These are phyloP conservation scores for Beauveria sp. DNA, from an alignment of 2,329 filamentous ascomycete genomes.

Conservation along the genomic window DNA sequence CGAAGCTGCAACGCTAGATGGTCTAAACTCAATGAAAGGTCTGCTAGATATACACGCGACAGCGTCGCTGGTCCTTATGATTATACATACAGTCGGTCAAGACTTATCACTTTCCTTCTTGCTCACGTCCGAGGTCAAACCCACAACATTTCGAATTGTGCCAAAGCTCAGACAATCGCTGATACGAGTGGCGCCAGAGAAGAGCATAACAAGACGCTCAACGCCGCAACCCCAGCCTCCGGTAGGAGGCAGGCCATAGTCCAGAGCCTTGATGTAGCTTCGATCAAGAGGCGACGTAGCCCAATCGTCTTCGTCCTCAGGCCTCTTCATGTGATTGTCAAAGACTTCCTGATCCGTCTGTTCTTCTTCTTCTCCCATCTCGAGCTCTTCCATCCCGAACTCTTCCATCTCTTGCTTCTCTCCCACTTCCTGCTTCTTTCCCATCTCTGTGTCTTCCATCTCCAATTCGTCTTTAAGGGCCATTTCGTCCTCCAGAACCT, in stretches of 20 bases:
- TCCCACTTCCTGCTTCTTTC: slow-evolving; percentile 11
- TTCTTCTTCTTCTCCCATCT: slow-evolving; percentile 18
- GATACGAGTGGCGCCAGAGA: slow-evolving; percentile 71
- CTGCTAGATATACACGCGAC: slow-evolving; percentile 3
- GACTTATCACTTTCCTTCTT: background rate
- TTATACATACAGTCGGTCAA: background rate
- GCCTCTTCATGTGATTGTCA: background rate
- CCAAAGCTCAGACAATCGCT: slow-evolving; percentile 85
- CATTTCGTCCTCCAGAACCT: slow-evolving; percentile 5
- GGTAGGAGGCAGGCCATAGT: slow-evolving; percentile 88
- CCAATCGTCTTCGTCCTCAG: slow-evolving; percentile 30
- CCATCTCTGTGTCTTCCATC: slow-evolving; percentile 7
- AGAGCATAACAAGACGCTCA: slow-evolving; percentile 86
- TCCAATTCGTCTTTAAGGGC: slow-evolving; percentile 11
- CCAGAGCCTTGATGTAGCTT: slow-evolving; percentile 74
- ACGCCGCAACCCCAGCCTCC: slow-evolving; percentile 95
- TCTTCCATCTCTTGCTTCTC: slow-evolving; percentile 18
- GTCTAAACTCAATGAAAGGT: background rate
- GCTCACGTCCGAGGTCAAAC: slow-evolving; percentile 27
- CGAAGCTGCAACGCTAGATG: background rate
- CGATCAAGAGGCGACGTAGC: slow-evolving; percentile 55
- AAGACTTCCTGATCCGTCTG: slow-evolving; percentile 26
- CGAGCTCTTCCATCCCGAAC: background rate
- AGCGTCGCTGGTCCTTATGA: background rate
- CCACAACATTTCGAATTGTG: slow-evolving; percentile 62